Evolutionary conservation across 225 moss, liverwort and hornwort genomes (phyloP).

Genomic region (Physcomitrium patens): DNA sequence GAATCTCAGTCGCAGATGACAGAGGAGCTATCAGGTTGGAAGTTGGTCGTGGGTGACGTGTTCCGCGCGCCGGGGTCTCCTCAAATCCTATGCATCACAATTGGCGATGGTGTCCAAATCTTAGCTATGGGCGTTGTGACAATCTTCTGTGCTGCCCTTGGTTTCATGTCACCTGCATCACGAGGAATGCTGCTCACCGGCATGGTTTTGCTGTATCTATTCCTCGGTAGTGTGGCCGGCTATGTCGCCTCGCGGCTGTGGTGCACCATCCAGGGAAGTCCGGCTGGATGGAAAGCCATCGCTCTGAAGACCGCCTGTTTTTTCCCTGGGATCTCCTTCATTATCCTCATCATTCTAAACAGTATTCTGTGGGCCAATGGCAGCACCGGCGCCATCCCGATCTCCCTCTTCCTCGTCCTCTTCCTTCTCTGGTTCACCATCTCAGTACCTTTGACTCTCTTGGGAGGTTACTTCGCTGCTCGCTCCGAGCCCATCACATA

Average conservation of each 20-base stretch:
- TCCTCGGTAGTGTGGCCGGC: constrained; percentile 67
- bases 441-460: constrained; percentile 67
- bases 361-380: constrained; percentile 59
- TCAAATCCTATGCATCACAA: constrained; percentile 58
- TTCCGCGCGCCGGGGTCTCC: constrained; percentile 56
- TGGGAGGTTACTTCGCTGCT: constrained; percentile 67
- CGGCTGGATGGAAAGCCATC: constrained; percentile 57
- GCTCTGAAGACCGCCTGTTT: constrained; percentile 73
- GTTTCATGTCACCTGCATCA: constrained; percentile 78
- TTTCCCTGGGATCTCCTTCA: constrained; percentile 72
- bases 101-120: constrained; percentile 74
- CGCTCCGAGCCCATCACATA: constrained; percentile 56
- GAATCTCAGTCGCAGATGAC: constrained; percentile 78
- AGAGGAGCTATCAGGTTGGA: constrained; percentile 79
- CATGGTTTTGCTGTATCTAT: constrained; percentile 70
- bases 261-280: constrained; percentile 55
- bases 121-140: constrained; percentile 74
- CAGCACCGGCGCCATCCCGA: constrained; percentile 71
- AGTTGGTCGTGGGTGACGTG: constrained; percentile 74
- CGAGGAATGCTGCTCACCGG: constrained; percentile 78
- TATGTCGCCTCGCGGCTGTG: constrained; percentile 58
- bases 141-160: constrained; percentile 68
- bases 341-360: constrained; percentile 61
- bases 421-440: constrained; percentile 71
- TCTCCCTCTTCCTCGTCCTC: constrained; percentile 67